Evolutionary conservation across 352 stramenopile genomes (phyloP).

Genomic region (Globisporangium lucens): DNA sequence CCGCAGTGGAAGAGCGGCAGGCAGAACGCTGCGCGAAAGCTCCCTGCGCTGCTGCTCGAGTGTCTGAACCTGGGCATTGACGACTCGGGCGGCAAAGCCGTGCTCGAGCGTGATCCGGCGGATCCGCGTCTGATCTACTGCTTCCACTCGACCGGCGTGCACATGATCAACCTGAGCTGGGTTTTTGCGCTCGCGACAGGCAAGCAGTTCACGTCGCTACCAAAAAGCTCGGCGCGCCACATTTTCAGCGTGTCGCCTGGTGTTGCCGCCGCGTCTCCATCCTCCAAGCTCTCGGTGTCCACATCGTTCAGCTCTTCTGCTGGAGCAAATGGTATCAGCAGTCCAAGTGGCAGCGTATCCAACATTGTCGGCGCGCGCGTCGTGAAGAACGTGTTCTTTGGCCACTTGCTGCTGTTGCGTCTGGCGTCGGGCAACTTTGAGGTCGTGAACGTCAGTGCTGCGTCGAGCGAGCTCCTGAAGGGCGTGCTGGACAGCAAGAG

Average conservation of each 20-base stretch:
- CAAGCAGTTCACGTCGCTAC: slow-evolving; percentile 56
- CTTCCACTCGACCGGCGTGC: slow-evolving; percentile 71
- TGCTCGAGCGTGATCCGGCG: slow-evolving; percentile 44
- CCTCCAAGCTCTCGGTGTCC: background rate
- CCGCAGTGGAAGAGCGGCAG: slow-evolving; percentile 58
- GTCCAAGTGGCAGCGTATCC: slow-evolving; percentile 15
- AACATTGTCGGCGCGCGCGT: slow-evolving; percentile 66
- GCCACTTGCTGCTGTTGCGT: slow-evolving; percentile 70
- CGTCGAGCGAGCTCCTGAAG: slow-evolving; percentile 70
- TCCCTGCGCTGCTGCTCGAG: slow-evolving; percentile 64
- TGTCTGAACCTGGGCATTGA: slow-evolving; percentile 72
- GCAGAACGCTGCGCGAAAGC: slow-evolving; percentile 11
- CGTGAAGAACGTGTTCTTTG: slow-evolving; percentile 75
- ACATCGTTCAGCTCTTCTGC: slow-evolving; percentile 11
- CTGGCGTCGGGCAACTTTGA: slow-evolving; percentile 72
- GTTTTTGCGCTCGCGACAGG: slow-evolving; percentile 52
- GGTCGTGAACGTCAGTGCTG: slow-evolving; percentile 75
- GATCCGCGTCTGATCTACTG: slow-evolving; percentile 69
- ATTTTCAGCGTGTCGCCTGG: slow-evolving; percentile 73
- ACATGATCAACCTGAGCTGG: slow-evolving; percentile 78
- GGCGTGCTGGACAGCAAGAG: slow-evolving; percentile 39
- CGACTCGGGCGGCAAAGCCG: slow-evolving; percentile 60
- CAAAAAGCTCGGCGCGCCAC: slow-evolving; percentile 69
- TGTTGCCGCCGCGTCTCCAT: slow-evolving; percentile 6
- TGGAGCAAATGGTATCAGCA: background rate